Conservation (phyloP, 2,329 filamentous ascomycete species). For the Aspergillus sp. region DNA sequence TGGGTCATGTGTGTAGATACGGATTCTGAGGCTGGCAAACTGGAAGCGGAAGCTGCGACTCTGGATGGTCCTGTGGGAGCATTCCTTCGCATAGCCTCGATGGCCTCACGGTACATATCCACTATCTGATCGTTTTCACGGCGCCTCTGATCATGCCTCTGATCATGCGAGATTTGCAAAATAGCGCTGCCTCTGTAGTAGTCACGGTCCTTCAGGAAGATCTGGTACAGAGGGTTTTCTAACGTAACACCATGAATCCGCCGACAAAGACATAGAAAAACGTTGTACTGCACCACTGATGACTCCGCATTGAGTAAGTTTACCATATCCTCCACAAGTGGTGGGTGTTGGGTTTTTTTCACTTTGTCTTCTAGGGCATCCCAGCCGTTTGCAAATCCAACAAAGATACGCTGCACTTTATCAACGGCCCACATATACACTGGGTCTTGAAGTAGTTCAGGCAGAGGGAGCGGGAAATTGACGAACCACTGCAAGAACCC, state of each 20-base stretch:
- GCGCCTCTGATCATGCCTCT: not conserved
- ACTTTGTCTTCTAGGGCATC: slow-evolving; percentile 32
- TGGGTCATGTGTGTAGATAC: not conserved
- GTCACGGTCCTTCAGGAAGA: slow-evolving; percentile 21
- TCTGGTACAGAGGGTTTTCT: slow-evolving; percentile 16
- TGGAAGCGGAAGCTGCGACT: not conserved
- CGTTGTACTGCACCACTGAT: slow-evolving; percentile 51
- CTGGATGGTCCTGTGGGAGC: not conserved
- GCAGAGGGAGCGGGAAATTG: slow-evolving; percentile 46
- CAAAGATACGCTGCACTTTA: slow-evolving; percentile 48
- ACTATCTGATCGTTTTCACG: slow-evolving; percentile 18
- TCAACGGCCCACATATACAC: slow-evolving; percentile 33
- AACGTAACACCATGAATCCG: slow-evolving; percentile 19
- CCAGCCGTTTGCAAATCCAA: slow-evolving; percentile 46
- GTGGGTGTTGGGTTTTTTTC: slow-evolving; percentile 48
- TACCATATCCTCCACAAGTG: slow-evolving; percentile 58
- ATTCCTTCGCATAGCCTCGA: not conserved
- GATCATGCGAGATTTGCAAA: no score
- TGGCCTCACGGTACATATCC: slow-evolving; percentile 15
- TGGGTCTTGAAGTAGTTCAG: slow-evolving; percentile 28
- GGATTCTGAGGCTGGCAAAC: not conserved
- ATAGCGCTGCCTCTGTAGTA: slow-evolving; percentile 18
- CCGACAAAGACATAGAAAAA: slow-evolving; percentile 47
- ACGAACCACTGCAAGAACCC: slow-evolving; percentile 47
- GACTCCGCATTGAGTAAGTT: slow-evolving; percentile 52